These are phyloP conservation scores for grape (Vitis vinifera) DNA, from an alignment of 164 flowering plant genomes.

Conservation along the genomic window DNA sequence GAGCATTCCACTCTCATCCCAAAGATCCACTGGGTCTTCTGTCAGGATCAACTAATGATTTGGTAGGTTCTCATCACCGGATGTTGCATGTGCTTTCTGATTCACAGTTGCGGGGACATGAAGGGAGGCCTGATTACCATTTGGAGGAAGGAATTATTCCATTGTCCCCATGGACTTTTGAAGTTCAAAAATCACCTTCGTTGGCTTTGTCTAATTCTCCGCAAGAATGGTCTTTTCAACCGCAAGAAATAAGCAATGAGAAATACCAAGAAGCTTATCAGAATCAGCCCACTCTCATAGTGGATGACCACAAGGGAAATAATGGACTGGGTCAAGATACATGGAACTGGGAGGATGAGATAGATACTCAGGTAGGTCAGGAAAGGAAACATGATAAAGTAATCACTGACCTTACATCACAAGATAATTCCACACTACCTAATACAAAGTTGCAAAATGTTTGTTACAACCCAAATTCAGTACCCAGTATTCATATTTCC, in stretches of 20 bases:
- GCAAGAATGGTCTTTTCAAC: constrained; percentile 15
- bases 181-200: constrained; percentile 29
- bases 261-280: constrained; percentile 14
- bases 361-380: constrained; percentile 11
- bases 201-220: constrained; percentile 21
- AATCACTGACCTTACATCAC: constrained; percentile 3
- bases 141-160: constrained; percentile 14
- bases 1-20: constrained; percentile 35
- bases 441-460: neutral
- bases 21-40: constrained; percentile 21
- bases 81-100: constrained; percentile 62
- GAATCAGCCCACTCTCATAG: constrained; percentile 5
- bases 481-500: neutral
- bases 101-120: constrained; percentile 36
- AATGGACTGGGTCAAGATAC: constrained; percentile 8
- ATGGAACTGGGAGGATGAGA: constrained; percentile 16
- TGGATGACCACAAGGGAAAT: constrained; percentile 9
- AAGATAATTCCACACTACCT: constrained; percentile 11
- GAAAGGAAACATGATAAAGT: constrained; percentile 7
- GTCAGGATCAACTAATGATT: constrained; percentile 29
- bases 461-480: neutral
- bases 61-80: constrained; percentile 24
- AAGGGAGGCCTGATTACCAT: constrained; percentile 6
- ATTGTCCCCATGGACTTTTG: constrained; percentile 14
- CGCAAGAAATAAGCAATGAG: constrained; percentile 18